Percentiles rank a stretch among this genome's conserved stretches.
Conservation (phyloP, 129 eudicot species). For the Helianthus annuus region HanXRQr2.0-SUNRISE NC_035446.2:88673591-88674090, state of each 20-base stretch:
- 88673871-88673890: background rate
- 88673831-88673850: background rate
- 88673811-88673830: background rate
- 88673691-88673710: slow-evolving; percentile 41
- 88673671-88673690: slow-evolving; percentile 44
- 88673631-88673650: slow-evolving; percentile 52
- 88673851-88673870: background rate
- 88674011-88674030: too few species aligned
- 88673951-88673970: too few species aligned
- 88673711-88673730: slow-evolving; percentile 48
- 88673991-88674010: too few species aligned
- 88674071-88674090: too few species aligned
- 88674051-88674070: too few species aligned
- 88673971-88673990: too few species aligned
- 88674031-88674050: too few species aligned
- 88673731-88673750: slow-evolving; percentile 49
- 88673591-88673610: slow-evolving; percentile 52
- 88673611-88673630: slow-evolving; percentile 58
- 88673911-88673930: background rate
- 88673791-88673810: background rate
- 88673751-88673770: slow-evolving; percentile 51
- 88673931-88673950: background rate
- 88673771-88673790: slow-evolving; percentile 25
- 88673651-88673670: slow-evolving; percentile 52
- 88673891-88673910: too few species aligned